Conservation (phyloP, 192 early-diverging fungal species). For the Rhizophlyctis rosea region DNA sequence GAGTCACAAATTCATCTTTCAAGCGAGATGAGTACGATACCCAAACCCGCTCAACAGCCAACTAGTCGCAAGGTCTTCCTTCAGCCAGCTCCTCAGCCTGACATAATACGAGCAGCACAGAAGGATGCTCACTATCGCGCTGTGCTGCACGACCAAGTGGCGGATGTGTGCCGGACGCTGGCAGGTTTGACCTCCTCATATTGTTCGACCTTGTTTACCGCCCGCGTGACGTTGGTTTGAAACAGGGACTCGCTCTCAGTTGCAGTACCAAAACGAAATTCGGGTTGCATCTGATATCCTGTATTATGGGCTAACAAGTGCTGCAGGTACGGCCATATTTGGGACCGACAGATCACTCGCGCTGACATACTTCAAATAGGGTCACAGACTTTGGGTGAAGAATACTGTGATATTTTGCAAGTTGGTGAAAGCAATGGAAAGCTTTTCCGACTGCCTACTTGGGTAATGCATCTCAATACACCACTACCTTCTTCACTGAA, state of each 20-base stretch:
- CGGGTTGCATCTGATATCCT: conserved; percentile 56
- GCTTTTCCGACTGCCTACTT: too few species aligned
- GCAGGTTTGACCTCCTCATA: conserved; percentile 45
- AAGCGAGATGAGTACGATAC: too few species aligned
- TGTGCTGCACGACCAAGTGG: conserved; percentile 60
- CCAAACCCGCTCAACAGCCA: too few species aligned
- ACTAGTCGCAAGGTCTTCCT: too few species aligned
- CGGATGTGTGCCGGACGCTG: conserved; percentile 57
- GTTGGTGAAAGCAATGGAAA: conserved; percentile 9
- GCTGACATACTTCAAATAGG: too few species aligned
- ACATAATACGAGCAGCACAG: conserved; percentile 84
- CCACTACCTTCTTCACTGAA: not conserved
- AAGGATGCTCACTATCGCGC: conserved; percentile 85
- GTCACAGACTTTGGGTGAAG: conserved; percentile 91
- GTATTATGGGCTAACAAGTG: conserved; percentile 75
- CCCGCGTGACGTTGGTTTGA: not conserved
- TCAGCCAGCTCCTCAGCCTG: conserved; percentile 76
- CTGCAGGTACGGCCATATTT: conserved; percentile 52
- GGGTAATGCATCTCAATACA: too few species aligned
- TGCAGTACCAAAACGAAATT: conserved; percentile 64
- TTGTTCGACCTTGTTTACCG: not conserved
- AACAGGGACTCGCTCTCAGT: conserved; percentile 54
- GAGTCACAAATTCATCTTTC: too few species aligned
- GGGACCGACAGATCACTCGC: too few species aligned
- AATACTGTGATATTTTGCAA: conserved; percentile 90